Percentiles rank a stretch among this genome's conserved stretches.
phyloP scores from a whole-genome alignment of 345 rosid genomes.

The Lagerstroemia speciosa region DNA sequence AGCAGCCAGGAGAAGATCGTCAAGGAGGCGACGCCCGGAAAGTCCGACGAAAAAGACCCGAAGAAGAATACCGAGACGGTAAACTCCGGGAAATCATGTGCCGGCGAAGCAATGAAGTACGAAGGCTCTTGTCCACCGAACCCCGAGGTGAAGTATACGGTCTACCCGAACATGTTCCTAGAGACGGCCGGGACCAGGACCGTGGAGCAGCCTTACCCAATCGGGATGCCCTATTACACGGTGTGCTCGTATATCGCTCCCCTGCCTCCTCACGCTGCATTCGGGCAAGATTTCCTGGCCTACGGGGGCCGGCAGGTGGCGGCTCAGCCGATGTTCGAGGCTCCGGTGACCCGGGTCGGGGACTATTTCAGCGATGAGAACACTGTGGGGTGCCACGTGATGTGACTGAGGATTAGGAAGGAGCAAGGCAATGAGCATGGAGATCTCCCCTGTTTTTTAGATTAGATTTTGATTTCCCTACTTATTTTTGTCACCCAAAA shows the following conservation, averaged over 20 bases:
- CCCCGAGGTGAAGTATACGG: conserved; percentile 10
- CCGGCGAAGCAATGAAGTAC: not conserved
- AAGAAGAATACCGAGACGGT: conserved; percentile 7
- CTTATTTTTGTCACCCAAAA: not conserved
- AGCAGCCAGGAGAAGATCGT: conserved; percentile 11
- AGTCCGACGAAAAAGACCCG: not conserved
- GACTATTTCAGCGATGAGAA: conserved; percentile 61
- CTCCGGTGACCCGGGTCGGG: conserved; percentile 23
- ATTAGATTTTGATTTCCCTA: not conserved
- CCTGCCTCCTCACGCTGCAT: conserved; percentile 13
- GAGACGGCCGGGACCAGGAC: not conserved
- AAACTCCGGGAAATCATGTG: not conserved
- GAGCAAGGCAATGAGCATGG: not conserved
- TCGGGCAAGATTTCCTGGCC: conserved; percentile 13
- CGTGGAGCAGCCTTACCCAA: conserved; percentile 16
- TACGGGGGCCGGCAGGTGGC: conserved; percentile 10
- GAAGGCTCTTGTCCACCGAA: not conserved
- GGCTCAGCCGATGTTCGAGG: conserved; percentile 16
- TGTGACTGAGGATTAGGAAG: conserved; percentile 23
- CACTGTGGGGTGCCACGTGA: conserved; percentile 41
- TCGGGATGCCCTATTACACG: conserved; percentile 26
- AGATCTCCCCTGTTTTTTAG: not conserved
- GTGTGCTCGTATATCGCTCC: conserved; percentile 24
- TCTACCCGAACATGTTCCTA: conserved; percentile 11
- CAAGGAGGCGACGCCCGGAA: not conserved